phyloP scores from a whole-genome alignment of 768 basidiomycete genomes.

The Auricularia sp. region DNA sequence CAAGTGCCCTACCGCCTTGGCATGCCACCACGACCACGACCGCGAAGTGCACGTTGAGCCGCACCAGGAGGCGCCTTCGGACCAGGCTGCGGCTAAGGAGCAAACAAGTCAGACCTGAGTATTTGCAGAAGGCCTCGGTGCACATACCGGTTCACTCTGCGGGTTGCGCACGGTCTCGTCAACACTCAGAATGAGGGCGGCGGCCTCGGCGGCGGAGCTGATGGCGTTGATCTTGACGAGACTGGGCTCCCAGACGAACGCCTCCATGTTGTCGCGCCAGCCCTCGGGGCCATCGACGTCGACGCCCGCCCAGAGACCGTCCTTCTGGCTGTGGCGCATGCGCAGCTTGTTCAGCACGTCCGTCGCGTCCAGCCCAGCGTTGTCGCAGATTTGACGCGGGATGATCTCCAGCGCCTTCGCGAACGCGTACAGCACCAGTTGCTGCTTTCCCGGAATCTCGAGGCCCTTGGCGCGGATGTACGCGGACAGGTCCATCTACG shows the following conservation, averaged over 20 bases:
- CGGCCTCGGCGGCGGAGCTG: constrained; percentile 91
- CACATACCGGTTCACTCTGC: constrained; percentile 79
- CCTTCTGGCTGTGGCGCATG: constrained; percentile 87
- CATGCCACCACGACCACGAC: constrained; percentile 69
- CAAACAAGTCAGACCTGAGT: constrained; percentile 13
- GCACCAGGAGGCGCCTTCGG: constrained; percentile 88
- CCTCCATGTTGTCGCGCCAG: constrained; percentile 91
- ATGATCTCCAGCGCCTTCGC: constrained; percentile 97
- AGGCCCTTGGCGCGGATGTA: constrained; percentile 84
- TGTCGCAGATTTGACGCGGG: constrained; percentile 96
- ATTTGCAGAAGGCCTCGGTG: neutral
- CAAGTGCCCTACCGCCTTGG: constrained; percentile 47
- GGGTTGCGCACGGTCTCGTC: constrained; percentile 97
- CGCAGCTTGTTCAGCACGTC: constrained; percentile 95
- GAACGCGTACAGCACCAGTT: constrained; percentile 88
- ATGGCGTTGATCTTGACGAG: constrained; percentile 94
- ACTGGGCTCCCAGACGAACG: constrained; percentile 97
- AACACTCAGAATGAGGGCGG: constrained; percentile 88
- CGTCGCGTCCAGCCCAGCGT: constrained; percentile 94
- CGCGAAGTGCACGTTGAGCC: constrained; percentile 75
- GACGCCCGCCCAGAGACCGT: constrained; percentile 79
- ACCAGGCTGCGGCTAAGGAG: constrained; percentile 60
- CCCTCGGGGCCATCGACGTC: constrained; percentile 86
- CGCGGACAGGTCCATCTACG: constrained; percentile 94
- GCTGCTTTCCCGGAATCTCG: constrained; percentile 90